These are phyloP conservation scores for Infundibulicybe gibba DNA, from an alignment of 768 basidiomycete genomes.

Conservation along the genomic window DNA sequence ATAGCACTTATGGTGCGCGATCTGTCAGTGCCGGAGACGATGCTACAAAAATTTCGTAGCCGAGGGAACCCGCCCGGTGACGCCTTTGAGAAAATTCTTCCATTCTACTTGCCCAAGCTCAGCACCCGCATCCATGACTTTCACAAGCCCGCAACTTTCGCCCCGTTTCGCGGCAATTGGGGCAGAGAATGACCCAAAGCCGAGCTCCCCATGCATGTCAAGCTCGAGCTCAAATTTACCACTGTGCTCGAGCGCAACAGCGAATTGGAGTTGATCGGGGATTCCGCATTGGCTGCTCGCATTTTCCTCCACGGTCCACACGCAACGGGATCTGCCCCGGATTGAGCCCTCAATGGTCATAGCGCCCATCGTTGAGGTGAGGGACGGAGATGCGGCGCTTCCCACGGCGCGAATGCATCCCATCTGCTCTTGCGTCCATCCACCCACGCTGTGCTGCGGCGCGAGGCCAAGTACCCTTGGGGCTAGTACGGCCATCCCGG, in stretches of 20 bases:
- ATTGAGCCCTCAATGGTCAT: slow-evolving; percentile 16
- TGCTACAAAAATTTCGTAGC: too few species aligned
- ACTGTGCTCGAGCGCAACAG: slow-evolving; percentile 13
- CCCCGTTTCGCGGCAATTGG: slow-evolving; percentile 15
- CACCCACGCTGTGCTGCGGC: slow-evolving; percentile 17
- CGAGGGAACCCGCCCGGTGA: too few species aligned
- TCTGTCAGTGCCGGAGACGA: too few species aligned
- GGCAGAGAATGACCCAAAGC: slow-evolving; percentile 14
- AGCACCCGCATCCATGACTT: too few species aligned
- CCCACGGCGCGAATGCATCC: slow-evolving; percentile 11
- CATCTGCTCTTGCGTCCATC: slow-evolving; percentile 20
- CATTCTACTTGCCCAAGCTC: too few species aligned
- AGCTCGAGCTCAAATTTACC: slow-evolving; percentile 13
- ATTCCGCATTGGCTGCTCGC: slow-evolving; percentile 18
- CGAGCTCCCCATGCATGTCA: slow-evolving; percentile 15
- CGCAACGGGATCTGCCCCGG: slow-evolving; percentile 8
- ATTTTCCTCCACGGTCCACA: slow-evolving; percentile 17
- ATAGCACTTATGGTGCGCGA: too few species aligned
- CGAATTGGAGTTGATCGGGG: slow-evolving; percentile 15
- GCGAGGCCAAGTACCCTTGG: slow-evolving; percentile 8
- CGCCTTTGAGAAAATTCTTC: too few species aligned
- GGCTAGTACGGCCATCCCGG: neutral
- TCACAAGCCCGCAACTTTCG: too few species aligned
- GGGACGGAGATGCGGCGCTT: slow-evolving; percentile 8
- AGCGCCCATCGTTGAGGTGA: slow-evolving; percentile 13